Evolutionary conservation across 2,329 filamentous ascomycete genomes (phyloP), one percentile per base, ranked within the genome.

Genomic region (Trichoderma polysporum): DNA sequence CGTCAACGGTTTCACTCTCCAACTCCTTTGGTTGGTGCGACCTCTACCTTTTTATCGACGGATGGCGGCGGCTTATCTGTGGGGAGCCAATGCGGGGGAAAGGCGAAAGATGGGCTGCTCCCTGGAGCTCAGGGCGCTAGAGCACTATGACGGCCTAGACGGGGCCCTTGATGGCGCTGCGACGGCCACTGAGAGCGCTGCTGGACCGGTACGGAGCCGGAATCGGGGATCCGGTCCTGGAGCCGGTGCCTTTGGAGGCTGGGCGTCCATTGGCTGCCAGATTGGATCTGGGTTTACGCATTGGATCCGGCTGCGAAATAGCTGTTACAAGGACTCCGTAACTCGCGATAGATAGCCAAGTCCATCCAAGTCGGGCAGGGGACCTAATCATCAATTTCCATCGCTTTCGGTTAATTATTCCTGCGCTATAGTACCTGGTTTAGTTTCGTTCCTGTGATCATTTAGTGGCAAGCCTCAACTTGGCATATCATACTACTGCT

Each of bases 11-110:
- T 33, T 56, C 53, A 17, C 53, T 12, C n/a, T 35, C 15, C n/a
- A 31, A 15, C 49, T 29, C 17, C 41, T 9, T n/a, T 22, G 57
- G 57, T 25, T 45, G 39, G 57, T 49, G 57, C 58, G 58, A 50
- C 58, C 19, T 52, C 22, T 15, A 17, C 35, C 54, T 53, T 66
- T 65, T 49, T 66, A 68, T 68, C 61, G 37, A 37, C 66, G 66
- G 66, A 53, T 68, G 57, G 47, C 50, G 39, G 56, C 62, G 66
- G 66, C 66, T 68, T 68, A 68, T 68, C 66, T 60, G 66, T 37
- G 66, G 66, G 66, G 50, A 10, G 29, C 57, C 22, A 35, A 35
- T 57, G 62, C 62, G 52, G 62, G 60, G 59, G 59, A 53, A 29
- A n/a, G n/a, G n/a, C n/a, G 53, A 39, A 27, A 50, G 47, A 35